Evolutionary conservation across 805 yeast species (phyloP).

Genomic region (Pichia occidentalis): DNA sequence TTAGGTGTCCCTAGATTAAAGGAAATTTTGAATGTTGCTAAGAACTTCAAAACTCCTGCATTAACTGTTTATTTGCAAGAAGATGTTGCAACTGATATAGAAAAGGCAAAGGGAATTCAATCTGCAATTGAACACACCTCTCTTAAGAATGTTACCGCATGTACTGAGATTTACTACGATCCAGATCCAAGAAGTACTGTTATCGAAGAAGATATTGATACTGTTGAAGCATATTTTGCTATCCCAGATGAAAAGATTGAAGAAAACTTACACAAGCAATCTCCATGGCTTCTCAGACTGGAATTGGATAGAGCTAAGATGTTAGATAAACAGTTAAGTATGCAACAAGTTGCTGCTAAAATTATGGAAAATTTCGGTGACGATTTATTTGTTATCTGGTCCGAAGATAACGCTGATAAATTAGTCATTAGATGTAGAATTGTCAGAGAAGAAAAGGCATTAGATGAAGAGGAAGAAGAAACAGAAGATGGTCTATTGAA

Average conservation of each 20-base stretch:
- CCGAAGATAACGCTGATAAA: conserved; percentile 97
- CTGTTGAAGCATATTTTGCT: conserved; percentile 94
- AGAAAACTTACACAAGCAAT: conserved; percentile 86
- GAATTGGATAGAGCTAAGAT: conserved; percentile 98
- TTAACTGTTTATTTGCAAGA: conserved; percentile 85
- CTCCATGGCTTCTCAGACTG: conserved; percentile 95
- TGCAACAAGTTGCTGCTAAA: conserved; percentile 97
- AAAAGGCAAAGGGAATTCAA: conserved; percentile 89
- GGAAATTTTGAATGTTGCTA: conserved; percentile 97
- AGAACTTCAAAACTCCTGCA: conserved; percentile 99
- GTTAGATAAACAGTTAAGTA: conserved; percentile 95
- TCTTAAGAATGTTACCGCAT: conserved; percentile 89
- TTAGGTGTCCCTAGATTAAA: conserved; percentile 97
- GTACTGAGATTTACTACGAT: conserved; percentile 94
- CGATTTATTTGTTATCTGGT: conserved; percentile 96
- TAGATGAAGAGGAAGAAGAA: conserved; percentile 90
- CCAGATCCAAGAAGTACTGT: conserved; percentile 98
- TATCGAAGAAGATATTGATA: conserved; percentile 93
- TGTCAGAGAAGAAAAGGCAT: conserved; percentile 87
- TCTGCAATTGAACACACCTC: conserved; percentile 97
- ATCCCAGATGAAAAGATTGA: conserved; percentile 98
- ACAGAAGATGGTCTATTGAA: conserved; percentile 96
- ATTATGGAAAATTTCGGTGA: conserved; percentile 89
- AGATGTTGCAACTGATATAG: conserved; percentile 80
- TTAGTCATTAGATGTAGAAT: conserved; percentile 97